Conservation (phyloP, 2,329 filamentous ascomycete species). For the Colletotrichum musicola region DNA sequence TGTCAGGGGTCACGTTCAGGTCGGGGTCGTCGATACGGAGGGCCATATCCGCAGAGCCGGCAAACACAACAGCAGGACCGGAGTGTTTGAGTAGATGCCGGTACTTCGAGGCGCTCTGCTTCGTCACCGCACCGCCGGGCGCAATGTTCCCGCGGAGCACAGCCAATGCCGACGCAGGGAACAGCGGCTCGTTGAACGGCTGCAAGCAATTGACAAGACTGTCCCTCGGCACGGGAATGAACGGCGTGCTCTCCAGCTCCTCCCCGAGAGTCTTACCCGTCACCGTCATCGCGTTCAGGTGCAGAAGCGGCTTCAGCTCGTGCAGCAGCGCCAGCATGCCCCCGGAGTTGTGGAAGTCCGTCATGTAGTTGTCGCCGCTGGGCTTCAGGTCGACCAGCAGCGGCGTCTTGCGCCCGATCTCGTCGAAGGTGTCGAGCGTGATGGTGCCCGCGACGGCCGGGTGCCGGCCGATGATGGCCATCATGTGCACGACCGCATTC, state of each 20-base stretch:
- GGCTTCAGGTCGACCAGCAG: slow-evolving; percentile 90
- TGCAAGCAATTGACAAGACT: slow-evolving; percentile 67
- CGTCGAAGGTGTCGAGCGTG: slow-evolving; percentile 83
- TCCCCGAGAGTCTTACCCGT: slow-evolving; percentile 86
- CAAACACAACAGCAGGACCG: slow-evolving; percentile 73
- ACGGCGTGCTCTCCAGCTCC: slow-evolving; percentile 78
- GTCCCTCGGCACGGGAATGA: slow-evolving; percentile 59
- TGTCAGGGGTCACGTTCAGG: slow-evolving; percentile 71
- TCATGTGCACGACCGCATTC: slow-evolving; percentile 87
- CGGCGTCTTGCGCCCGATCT: slow-evolving; percentile 81
- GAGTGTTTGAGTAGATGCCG: slow-evolving; percentile 64
- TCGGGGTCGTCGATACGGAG: slow-evolving; percentile 67
- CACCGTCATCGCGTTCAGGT: slow-evolving; percentile 83
- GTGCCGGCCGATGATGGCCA: slow-evolving; percentile 83
- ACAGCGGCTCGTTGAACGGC: slow-evolving; percentile 74
- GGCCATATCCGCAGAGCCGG: slow-evolving; percentile 81
- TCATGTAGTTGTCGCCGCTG: slow-evolving; percentile 88
- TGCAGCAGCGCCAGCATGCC: slow-evolving; percentile 87
- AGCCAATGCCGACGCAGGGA: slow-evolving; percentile 82
- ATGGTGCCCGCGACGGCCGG: slow-evolving; percentile 74
- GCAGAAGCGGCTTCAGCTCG: slow-evolving; percentile 79
- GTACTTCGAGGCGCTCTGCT: slow-evolving; percentile 89
- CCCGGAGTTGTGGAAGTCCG: slow-evolving; percentile 89
- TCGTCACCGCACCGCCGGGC: slow-evolving; percentile 86
- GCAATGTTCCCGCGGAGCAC: slow-evolving; percentile 88